These are phyloP conservation scores for Naematelia aurantialba DNA, from an alignment of 768 basidiomycete species.

Conservation along the genomic window DNA sequence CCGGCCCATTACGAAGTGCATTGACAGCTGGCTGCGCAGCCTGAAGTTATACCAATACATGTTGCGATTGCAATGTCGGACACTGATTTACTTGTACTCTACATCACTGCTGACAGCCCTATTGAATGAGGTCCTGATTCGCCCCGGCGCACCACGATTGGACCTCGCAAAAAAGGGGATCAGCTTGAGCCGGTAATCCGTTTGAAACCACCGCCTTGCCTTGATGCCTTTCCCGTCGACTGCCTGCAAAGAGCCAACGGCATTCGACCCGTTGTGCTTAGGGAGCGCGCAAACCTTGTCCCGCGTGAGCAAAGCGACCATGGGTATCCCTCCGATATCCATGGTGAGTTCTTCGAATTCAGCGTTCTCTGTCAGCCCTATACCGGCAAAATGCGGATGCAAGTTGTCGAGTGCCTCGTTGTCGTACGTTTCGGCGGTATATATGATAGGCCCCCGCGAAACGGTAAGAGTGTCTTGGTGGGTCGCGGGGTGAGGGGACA, in stretches of 20 bases:
- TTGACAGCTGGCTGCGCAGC: too few species aligned
- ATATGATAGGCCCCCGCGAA: constrained; percentile 30
- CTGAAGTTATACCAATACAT: too few species aligned
- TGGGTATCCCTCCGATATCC: constrained; percentile 14
- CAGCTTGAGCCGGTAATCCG: constrained; percentile 16
- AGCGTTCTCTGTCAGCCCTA: constrained; percentile 16
- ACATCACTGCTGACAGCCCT: background rate
- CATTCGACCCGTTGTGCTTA: background rate
- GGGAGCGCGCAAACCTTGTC: constrained; percentile 5
- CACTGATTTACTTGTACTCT: too few species aligned
- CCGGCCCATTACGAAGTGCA: too few species aligned
- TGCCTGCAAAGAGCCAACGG: background rate
- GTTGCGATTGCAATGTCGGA: too few species aligned
- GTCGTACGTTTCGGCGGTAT: constrained; percentile 27
- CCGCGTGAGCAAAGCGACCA: constrained; percentile 11
- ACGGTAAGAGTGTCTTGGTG: constrained; percentile 29
- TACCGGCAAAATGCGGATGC: constrained; percentile 22
- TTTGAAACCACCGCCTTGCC: constrained; percentile 15
- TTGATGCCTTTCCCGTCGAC: constrained; percentile 1
- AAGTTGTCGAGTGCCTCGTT: constrained; percentile 19
- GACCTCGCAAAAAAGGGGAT: constrained; percentile 37
- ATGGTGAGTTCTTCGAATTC: constrained; percentile 15
- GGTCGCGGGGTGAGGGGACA: constrained; percentile 24
- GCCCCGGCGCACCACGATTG: constrained; percentile 28
- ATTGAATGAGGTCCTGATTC: constrained; percentile 20